Conservation (phyloP, 352 stramenopile genomes). For the Globisporangium nodosum region DNA sequence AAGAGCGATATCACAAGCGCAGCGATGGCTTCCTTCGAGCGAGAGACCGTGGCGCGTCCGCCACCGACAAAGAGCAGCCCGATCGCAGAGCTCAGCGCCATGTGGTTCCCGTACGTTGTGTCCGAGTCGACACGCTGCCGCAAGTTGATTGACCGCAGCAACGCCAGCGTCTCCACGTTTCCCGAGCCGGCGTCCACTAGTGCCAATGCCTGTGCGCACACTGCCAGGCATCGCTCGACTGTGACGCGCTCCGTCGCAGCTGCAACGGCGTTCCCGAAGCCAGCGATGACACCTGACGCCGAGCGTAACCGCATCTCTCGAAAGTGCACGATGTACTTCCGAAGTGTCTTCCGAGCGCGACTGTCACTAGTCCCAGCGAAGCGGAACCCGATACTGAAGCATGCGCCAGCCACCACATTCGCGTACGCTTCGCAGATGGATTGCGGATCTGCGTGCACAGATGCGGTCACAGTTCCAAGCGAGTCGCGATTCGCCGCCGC, state of each 20-base stretch:
- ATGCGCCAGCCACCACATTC: conserved; percentile 93
- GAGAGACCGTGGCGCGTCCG: conserved; percentile 90
- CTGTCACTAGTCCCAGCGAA: conserved; percentile 88
- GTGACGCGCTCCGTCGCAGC: conserved; percentile 75
- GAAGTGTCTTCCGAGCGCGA: conserved; percentile 53
- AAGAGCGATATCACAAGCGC: conserved; percentile 94
- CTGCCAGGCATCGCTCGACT: conserved; percentile 92
- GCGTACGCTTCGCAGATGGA: conserved; percentile 93
- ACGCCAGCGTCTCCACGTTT: conserved; percentile 89
- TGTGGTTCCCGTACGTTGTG: conserved; percentile 95
- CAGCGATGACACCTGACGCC: conserved; percentile 17
- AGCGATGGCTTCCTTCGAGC: conserved; percentile 88
- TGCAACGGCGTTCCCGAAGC: conserved; percentile 41
- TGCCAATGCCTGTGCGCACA: conserved; percentile 88
- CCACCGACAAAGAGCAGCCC: conserved; percentile 96
- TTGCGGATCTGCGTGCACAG: conserved; percentile 64
- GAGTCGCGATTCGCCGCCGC: background rate
- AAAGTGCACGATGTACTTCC: conserved; percentile 69
- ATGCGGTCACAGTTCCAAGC: conserved; percentile 5
- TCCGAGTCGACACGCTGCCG: conserved; percentile 70
- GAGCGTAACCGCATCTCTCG: conserved; percentile 55
- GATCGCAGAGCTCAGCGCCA: conserved; percentile 92
- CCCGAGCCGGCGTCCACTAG: conserved; percentile 96
- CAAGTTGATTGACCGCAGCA: conserved; percentile 87
- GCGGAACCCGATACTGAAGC: conserved; percentile 93